Evolutionary conservation across 192 early-diverging fungal genomes (phyloP), one percentile per base, ranked within the genome.

Genomic region (Spizellomyces punctatus): DNA sequence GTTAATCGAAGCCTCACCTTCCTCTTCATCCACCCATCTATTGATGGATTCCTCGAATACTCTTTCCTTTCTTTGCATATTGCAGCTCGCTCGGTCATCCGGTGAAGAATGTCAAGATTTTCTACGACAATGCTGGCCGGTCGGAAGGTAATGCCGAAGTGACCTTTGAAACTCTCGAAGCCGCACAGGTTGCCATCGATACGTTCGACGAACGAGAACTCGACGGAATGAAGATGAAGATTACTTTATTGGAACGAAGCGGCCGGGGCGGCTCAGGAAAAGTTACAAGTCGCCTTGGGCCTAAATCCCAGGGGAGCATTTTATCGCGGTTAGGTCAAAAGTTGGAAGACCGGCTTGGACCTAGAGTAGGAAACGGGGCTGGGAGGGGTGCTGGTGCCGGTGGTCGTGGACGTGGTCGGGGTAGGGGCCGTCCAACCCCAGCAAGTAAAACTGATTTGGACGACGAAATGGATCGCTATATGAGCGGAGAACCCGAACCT

Each of bases 61-160:
- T 56, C 54, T 36, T 36, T 36, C 27, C 17, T 54, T 54, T 54
- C 50, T 54, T 19, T 54, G 50, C 14, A 54, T 54, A 54, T 14
- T 68, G 17, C 64, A 66, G 12, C 62, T 45, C 64, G 36, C 43
- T 46, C 21, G 68, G 68, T 22, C 56, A 54, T 60, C 64, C 63
- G 21, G 21, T 75, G 43, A 59, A 68, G 48, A 50, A 19, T 2
- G 58, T 68, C 58, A 59, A 68, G 8, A n/a, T 75, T 10, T 47
- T 59, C 21, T 75, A 62, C 66, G 73, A 75, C 42, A 63, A 61
- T 52, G 73, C 73, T 46, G 73, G 73, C 46, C 57, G 73, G 5
- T 75, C 73, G 5, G 58, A 62, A 10, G 65, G 73, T 27, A 45
- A 44, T 2, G 71, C 63, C 44, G 27, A 61, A 17, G 66, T 75